Base-by-base conservation (phyloP, 768 basidiomycete species). In the Termitomyces sp. region DNA sequence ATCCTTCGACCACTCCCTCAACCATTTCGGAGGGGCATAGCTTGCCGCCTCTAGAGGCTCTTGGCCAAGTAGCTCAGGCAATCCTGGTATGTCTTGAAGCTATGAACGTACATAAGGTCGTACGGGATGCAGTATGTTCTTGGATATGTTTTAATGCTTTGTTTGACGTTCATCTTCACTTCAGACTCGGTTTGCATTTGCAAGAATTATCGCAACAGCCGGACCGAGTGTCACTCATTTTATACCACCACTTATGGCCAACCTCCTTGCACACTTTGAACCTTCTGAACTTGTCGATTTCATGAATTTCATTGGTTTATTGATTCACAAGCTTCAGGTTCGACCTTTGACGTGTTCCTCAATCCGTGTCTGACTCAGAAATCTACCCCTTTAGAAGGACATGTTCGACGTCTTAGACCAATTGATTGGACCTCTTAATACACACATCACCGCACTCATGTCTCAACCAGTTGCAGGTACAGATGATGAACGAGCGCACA, bases 221-320 rank as follows among this genome's bases (percentile, higher is more conserved):
- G 95, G 95, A 13, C 86, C 89, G 7, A 86, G 84, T 37, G 88
- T 96, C 52, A 91, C 94, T 0, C 86, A 89, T 62, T 87, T 88
- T 62, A 94, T 98, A 43, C 93, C 95, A 2, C 79, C 88, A 24
- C 79, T 99, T 46, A 98, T 98, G 86, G 80, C 83, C 45, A 89
- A 91, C 69, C 83, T 98, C n/a, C 83, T 98, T 51, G 82, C 87
- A 3, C 91, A 96, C 64, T 95, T 95, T 66, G 93, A 97, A 63
- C 89, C 94, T 1, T 83, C 88, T 7, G 97, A 99, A 71, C 76
- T 99, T 57, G 87, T 90, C 30, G 97, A 99, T 68, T 96, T 98
- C 66, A 88, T 98, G 81, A 90, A 88, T 66, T 98, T 99, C 77
- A 89, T 99, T 55, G 89, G 89, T 7, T 77, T 97, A 9, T 76